phyloP scores from a whole-genome alignment of 2,329 filamentous ascomycete species.

The Malbranchea zuffiana region DNA sequence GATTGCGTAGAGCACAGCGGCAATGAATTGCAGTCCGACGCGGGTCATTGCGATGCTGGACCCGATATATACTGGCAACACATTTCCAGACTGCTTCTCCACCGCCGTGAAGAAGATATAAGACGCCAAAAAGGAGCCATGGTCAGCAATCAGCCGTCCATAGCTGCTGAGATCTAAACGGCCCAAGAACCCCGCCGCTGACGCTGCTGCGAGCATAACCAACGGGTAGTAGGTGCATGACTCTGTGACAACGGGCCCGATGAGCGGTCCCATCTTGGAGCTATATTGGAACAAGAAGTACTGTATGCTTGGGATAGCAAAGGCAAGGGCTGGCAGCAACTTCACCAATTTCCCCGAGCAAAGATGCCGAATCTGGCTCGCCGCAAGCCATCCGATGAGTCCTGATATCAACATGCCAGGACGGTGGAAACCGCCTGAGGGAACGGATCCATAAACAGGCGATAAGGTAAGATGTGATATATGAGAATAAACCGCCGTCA shows the following conservation, averaged over 20 bases:
- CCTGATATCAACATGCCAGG: slow-evolving; percentile 55
- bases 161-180: slow-evolving; percentile 43
- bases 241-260: slow-evolving; percentile 69
- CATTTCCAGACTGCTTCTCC: slow-evolving; percentile 31
- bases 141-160: slow-evolving; percentile 50
- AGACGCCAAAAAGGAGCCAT: slow-evolving; percentile 53
- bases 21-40: slow-evolving; percentile 57
- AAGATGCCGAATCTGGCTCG: slow-evolving; percentile 42
- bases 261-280: slow-evolving; percentile 51
- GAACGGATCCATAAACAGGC: slow-evolving; percentile 79
- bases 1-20: slow-evolving; percentile 54
- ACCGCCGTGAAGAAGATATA: slow-evolving; percentile 52
- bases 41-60: slow-evolving; percentile 55
- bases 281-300: slow-evolving; percentile 60
- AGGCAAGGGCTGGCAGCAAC: slow-evolving; percentile 60
- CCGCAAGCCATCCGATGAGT: slow-evolving; percentile 61
- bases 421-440: slow-evolving; percentile 60
- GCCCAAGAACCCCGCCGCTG: slow-evolving; percentile 55
- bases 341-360: slow-evolving; percentile 38
- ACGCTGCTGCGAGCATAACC: slow-evolving; percentile 51
- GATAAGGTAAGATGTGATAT: slow-evolving; percentile 58
- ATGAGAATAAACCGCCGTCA: slow-evolving; percentile 33
- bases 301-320: slow-evolving; percentile 64
- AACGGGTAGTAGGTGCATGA: slow-evolving; percentile 60
- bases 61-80: slow-evolving; percentile 46